Percentiles rank a stretch among this genome's conserved stretches.
Evolutionary conservation across 805 yeast species (phyloP).

Genomic region (Metschnikowia reukaufii): DNA sequence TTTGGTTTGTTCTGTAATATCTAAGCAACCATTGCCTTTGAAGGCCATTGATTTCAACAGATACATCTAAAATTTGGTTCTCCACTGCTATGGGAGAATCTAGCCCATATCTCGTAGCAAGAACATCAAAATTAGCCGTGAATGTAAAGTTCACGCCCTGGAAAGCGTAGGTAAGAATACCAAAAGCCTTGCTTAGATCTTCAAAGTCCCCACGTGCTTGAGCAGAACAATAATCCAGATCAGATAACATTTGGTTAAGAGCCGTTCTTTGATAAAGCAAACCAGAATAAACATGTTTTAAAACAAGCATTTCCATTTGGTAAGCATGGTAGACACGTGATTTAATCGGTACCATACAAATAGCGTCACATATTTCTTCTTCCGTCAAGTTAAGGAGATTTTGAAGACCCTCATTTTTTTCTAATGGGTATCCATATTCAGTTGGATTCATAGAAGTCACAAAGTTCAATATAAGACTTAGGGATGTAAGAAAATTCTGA

Average conservation of each 20-base stretch:
- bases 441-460: too few relatives aligned
- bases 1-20: too few relatives aligned
- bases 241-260: background rate
- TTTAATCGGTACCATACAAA: background rate
- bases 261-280: background rate
- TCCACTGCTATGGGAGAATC: too few relatives aligned
- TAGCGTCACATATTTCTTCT: constrained; percentile 6
- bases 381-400: background rate
- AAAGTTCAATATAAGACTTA: too few relatives aligned
- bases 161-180: background rate
- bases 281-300: background rate
- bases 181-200: background rate
- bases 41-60: too few relatives aligned
- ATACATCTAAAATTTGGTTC: too few relatives aligned
- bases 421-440: too few relatives aligned
- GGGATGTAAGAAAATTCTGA: too few relatives aligned
- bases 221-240: background rate
- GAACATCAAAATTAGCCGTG: too few relatives aligned
- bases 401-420: background rate
- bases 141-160: background rate
- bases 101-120: too few relatives aligned
- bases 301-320: constrained; percentile 8
- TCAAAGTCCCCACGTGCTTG: background rate
- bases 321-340: background rate
- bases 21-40: too few relatives aligned